A percentile compares a stretch with the other conserved stretches of the same genome.
These are phyloP conservation scores for Dorcoceras hygrometricum DNA, from an alignment of 257 asterid species.

Conservation along the genomic window DNA sequence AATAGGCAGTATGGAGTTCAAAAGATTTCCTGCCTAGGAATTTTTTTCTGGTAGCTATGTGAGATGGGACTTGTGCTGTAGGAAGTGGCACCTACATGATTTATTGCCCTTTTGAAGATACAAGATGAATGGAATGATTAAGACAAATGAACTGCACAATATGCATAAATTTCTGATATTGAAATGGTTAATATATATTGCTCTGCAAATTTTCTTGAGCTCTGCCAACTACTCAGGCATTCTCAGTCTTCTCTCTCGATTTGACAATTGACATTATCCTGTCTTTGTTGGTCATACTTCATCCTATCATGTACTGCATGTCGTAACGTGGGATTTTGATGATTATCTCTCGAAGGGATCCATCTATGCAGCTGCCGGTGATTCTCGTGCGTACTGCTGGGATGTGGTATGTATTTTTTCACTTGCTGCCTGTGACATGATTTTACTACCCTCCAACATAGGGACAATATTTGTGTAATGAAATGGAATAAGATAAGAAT, in stretches of 20 bases:
- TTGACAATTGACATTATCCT: constrained; percentile 1
- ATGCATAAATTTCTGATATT: background rate
- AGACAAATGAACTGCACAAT: background rate
- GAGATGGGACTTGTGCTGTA: background rate
- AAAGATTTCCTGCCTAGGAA: background rate
- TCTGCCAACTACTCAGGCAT: constrained; percentile 4
- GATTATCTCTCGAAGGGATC: constrained; percentile 60
- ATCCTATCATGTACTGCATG: constrained; percentile 16
- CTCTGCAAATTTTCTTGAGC: constrained; percentile 10
- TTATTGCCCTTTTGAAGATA: background rate
- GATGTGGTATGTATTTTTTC: constrained; percentile 70
- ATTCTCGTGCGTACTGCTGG: constrained; percentile 95
- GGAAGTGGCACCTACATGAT: background rate
- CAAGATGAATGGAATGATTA: background rate
- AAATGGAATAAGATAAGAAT: too few species aligned
- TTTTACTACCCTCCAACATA: background rate
- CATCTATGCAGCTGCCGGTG: constrained; percentile 91
- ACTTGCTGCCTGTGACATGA: constrained; percentile 20
- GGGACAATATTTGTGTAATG: too few species aligned
- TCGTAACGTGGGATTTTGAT: constrained; percentile 16
- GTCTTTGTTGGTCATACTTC: constrained; percentile 17
- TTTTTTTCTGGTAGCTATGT: background rate
- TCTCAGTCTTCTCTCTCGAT: constrained; percentile 8
- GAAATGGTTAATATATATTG: constrained; percentile 1
- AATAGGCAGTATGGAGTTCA: background rate